Conservation (phyloP, 306 rosid genomes). For the Sphenostylis stenocarpa region DNA sequence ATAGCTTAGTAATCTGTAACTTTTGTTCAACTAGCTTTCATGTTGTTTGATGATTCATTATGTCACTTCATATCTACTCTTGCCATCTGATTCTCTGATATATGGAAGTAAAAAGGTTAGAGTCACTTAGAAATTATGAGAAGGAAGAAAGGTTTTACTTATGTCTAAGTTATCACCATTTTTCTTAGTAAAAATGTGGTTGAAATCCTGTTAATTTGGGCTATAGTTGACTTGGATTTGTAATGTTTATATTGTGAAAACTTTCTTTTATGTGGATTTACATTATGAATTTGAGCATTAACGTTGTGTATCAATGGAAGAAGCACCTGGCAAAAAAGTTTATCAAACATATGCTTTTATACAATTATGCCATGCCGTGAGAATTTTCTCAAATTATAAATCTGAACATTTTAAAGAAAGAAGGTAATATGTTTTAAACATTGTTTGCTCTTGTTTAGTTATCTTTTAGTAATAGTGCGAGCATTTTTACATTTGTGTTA, state of each 20-base stretch:
- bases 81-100: background rate
- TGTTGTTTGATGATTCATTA: background rate
- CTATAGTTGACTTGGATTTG: background rate
- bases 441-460: background rate
- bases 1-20: background rate
- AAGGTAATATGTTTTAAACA: background rate
- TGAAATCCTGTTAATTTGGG: background rate
- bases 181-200: background rate
- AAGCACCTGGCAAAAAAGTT: background rate
- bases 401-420: background rate
- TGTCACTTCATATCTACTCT: background rate
- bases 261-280: slow-evolving; percentile 10
- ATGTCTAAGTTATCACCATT: background rate
- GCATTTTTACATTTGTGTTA: background rate
- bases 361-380: background rate
- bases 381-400: background rate
- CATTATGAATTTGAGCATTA: background rate
- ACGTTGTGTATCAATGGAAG: background rate
- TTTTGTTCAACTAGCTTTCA: background rate
- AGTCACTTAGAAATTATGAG: background rate
- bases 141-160: background rate
- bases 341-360: background rate
- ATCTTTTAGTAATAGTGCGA: background rate
- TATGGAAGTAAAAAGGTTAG: background rate
- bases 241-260: background rate